phyloP scores from a whole-genome alignment of 345 rosid genomes.

The Camelina hispida region DNA sequence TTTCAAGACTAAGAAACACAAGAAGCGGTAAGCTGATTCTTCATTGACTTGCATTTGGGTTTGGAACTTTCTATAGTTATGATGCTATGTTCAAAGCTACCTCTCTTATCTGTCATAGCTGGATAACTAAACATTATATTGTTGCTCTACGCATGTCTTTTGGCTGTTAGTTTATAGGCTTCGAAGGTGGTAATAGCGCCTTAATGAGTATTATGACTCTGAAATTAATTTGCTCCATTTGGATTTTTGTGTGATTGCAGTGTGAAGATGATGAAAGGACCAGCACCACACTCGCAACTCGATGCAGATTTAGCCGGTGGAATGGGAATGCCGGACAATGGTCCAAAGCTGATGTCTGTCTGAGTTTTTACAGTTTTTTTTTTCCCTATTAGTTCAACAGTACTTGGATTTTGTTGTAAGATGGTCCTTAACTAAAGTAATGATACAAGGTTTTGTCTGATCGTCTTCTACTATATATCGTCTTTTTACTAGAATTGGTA shows the following conservation, averaged over 20 bases:
- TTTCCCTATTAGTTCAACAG: not conserved
- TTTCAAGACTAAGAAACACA: slow-evolving; percentile 90
- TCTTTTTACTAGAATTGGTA: not conserved
- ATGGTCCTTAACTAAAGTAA: slow-evolving; percentile 9
- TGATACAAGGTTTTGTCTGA: not conserved
- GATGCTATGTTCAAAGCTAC: not conserved
- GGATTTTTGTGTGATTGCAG: slow-evolving; percentile 48
- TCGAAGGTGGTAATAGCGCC: too few relatives aligned
- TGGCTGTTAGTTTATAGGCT: not conserved
- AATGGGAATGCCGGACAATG: slow-evolving; percentile 97
- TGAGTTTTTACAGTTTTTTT: slow-evolving; percentile 16
- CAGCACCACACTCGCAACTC: slow-evolving; percentile 89
- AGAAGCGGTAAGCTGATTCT: slow-evolving; percentile 64
- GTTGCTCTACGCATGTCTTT: not conserved
- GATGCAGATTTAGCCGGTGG: slow-evolving; percentile 95
- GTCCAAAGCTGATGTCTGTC: slow-evolving; percentile 61
- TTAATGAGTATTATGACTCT: not conserved
- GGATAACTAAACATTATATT: not conserved
- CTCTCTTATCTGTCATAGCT: not conserved
- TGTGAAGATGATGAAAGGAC: slow-evolving; percentile 73
- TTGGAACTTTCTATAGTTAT: not conserved
- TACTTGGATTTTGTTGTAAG: slow-evolving; percentile 19
- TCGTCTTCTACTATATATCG: not conserved
- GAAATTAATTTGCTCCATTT: not conserved
- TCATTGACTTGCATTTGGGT: not conserved